Evolutionary conservation across 306 rosid species (phyloP), one percentile per base, ranked within the genome.

Genomic region (Quillaja saponaria): DNA sequence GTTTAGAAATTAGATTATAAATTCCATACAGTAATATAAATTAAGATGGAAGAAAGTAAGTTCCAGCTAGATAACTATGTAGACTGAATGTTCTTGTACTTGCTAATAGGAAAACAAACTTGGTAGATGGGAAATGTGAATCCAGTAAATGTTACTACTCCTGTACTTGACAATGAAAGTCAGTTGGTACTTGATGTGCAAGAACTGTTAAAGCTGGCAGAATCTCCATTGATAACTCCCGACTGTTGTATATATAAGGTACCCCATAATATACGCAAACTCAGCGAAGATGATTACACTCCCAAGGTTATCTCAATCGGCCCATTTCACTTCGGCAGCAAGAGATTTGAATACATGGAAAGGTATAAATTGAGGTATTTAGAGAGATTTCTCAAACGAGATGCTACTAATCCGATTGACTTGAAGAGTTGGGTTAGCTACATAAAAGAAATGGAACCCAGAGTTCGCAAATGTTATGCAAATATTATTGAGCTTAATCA

Each of bases 211-310:
- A 53, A 2, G 1, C 1, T 8, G 13, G 40, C 10, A 44, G 6
- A 25, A 14, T 28, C 42, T 61, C 28, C 1, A 8, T 10, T 15
- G 31, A 25, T 4, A 25, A 25, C 31, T 1, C 2, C 52, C 5
- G 10, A 48, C 18, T 35, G 58, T 10, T 63, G 49, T 12, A 62
- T 62, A 14, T 37, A 63, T 10, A 63, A 12, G 34, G 58, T 63
- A 21, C 38, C 68, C 0, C 10, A 0, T 31, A 3, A 1, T 8
- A 35, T 63, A 2, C 58, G 58, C 18, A 10, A 35, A 13, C 1
- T 7, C 4, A 63, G 35, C 0, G 5, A n/a, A 49, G 49, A 38
- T 11, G 58, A 21, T 13, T 63, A 35, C 34, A 63, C 68, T 1
- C 58, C 38, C 0, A 63, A 19, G 8, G 33, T 46, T 31, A 25